Base-by-base conservation (phyloP, 1,284 basidiomycete species). In the Polyporus tsugae region DNA sequence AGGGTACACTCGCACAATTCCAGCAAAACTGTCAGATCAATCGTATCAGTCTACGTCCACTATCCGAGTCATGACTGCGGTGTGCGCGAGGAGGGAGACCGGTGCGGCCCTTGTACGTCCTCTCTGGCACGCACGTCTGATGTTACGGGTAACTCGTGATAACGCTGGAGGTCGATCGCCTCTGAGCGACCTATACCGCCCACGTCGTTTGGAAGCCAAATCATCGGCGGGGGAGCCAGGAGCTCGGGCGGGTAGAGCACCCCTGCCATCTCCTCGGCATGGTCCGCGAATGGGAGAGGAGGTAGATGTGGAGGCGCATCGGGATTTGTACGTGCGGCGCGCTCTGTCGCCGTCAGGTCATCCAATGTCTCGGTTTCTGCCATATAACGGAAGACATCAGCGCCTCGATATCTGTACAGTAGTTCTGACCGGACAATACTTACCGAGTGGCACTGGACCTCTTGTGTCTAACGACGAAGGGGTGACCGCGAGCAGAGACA, bases 191-290 rank as follows among this genome's bases (percentile, higher is more conserved):
- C 91, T 33, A 94, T 88, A 22, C 91, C 91, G 22, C 89, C 87
- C 2, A 84, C 82, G 76, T 94, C 93, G 76, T 91, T 89, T 0
- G 91, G 91, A 9, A 95, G 83, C 93, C 93, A 95, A 60, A 95
- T 92, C 62, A 91, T 88, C 0, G 93, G 93, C 9, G 86, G 81
- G 10, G 91, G 91, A 6, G 90, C 90, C 67, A 93, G 85, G 49
- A 95, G 83, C 77, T 93, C 92, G 2, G 93, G 91, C 2, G 93
- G 91, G 77, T 95, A 95, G 52, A 95, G 80, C 69, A 95, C 88
- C 5, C 89, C 88, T 9, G 87, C 85, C 86, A 91, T 89, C 73
- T 93, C 90, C 75, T 91, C 89, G 19, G 90, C 90, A 70, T 91
- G 91, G 77, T 91, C 91, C 0, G 86, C 84, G 74, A 92, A 92